These are phyloP conservation scores for Parietichytrium sp. DNA, from an alignment of 108 stramenopile species.

Conservation along the genomic window DNA sequence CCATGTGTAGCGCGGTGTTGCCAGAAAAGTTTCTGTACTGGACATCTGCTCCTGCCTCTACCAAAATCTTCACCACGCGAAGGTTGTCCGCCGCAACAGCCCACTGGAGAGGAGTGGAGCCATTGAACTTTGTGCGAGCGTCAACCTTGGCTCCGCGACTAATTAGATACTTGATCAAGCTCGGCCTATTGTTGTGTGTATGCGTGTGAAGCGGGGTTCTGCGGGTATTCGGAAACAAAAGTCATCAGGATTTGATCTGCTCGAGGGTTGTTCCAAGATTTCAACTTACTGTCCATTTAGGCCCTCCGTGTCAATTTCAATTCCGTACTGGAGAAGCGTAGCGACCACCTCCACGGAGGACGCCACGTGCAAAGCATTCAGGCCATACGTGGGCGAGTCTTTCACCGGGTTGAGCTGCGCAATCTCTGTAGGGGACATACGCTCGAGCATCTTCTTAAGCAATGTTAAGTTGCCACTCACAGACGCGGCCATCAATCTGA, in stretches of 20 bases:
- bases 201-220: slow-evolving; percentile 10
- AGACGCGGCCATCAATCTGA: not conserved
- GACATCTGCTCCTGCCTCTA: slow-evolving; percentile 3
- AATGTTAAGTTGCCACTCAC: not conserved
- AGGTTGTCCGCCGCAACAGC: slow-evolving; percentile 23
- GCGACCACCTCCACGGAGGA: not conserved
- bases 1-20: slow-evolving; percentile 27
- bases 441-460: not conserved
- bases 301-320: slow-evolving; percentile 1
- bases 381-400: slow-evolving; percentile 13
- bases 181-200: slow-evolving; percentile 1
- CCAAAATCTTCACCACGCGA: slow-evolving; percentile 8
- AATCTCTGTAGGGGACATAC: not conserved
- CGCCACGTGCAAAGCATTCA: slow-evolving; percentile 13
- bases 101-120: slow-evolving; percentile 34
- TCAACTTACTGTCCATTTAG: slow-evolving; percentile 32
- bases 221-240: too few relatives aligned
- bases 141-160: not conserved
- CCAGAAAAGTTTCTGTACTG: not conserved
- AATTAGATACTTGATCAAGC: not conserved
- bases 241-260: too few relatives aligned
- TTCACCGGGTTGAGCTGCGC: slow-evolving; percentile 23
- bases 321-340: not conserved
- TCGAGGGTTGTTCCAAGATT: too few relatives aligned
- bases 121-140: slow-evolving; percentile 10